Conservation (phyloP, 768 basidiomycete genomes). For the Amyloporia xantha region DNA sequence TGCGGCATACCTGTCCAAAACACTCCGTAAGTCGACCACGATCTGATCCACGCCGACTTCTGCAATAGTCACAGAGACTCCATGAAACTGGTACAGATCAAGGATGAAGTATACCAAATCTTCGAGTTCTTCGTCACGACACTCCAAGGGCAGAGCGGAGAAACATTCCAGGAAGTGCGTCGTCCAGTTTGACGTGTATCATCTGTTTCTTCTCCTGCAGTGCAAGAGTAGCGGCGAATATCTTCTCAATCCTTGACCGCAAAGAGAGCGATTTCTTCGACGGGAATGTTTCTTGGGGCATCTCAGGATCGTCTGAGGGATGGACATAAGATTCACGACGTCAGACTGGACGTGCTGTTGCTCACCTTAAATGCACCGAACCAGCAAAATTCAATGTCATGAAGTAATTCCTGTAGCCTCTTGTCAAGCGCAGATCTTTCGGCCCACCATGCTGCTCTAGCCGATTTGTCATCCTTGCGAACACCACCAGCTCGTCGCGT, state of each 20-base stretch:
- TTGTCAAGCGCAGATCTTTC: constrained; percentile 69
- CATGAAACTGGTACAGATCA: constrained; percentile 92
- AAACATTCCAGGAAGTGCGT: constrained; percentile 81
- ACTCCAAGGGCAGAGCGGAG: constrained; percentile 72
- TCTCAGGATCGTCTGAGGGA: constrained; percentile 53
- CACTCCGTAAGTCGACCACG: constrained; percentile 73
- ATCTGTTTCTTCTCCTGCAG: constrained; percentile 55
- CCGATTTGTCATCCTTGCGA: constrained; percentile 57
- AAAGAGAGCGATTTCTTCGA: constrained; percentile 48
- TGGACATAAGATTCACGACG: not conserved
- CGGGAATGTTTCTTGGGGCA: constrained; percentile 36
- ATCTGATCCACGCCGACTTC: constrained; percentile 91
- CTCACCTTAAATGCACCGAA: constrained; percentile 93
- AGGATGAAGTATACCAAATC: constrained; percentile 91
- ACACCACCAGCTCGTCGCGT: constrained; percentile 69
- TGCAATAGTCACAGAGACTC: constrained; percentile 78
- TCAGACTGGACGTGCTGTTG: not conserved
- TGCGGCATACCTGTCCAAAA: constrained; percentile 65
- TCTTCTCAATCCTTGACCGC: constrained; percentile 60
- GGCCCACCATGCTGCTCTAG: constrained; percentile 81
- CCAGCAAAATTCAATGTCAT: constrained; percentile 94
- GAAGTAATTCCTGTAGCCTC: constrained; percentile 65
- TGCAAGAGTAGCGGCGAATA: constrained; percentile 64
- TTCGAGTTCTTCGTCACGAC: constrained; percentile 90
- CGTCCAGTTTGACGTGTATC: constrained; percentile 52